These are phyloP conservation scores for Helichrysum umbraculigerum DNA, from an alignment of 129 eudicot species.

Conservation along the genomic window DNA sequence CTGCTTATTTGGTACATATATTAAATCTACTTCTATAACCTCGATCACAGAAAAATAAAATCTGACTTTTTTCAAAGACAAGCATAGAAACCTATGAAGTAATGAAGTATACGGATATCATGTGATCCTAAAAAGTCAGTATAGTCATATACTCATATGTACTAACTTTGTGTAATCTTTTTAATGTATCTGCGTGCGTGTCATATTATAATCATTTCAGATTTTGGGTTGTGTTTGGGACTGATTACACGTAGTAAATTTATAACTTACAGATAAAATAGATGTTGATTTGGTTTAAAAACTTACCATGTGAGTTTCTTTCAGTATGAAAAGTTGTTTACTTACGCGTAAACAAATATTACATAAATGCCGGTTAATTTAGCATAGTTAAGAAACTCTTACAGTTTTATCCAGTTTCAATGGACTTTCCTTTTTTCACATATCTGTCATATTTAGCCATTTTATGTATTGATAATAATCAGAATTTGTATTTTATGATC, in stretches of 20 bases:
- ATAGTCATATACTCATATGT: not conserved
- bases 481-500: not conserved
- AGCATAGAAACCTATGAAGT: too few relatives aligned
- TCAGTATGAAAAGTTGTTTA: too few relatives aligned
- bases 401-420: too few relatives aligned
- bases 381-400: too few relatives aligned
- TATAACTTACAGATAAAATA: too few relatives aligned
- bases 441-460: not conserved
- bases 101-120: not conserved
- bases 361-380: not conserved
- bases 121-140: conserved; percentile 5
- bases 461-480: not conserved
- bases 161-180: not conserved
- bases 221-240: not conserved
- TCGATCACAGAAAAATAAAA: not conserved
- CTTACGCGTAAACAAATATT: not conserved
- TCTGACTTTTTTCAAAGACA: not conserved
- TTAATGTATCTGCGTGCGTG: not conserved
- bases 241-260: not conserved
- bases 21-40: not conserved
- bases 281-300: too few relatives aligned
- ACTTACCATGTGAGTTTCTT: too few relatives aligned
- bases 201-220: not conserved
- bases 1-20: conserved; percentile 75
- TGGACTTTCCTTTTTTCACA: not conserved